These are phyloP conservation scores for Eragrostis tef DNA, from an alignment of 202 grass and related monocot genomes.

Conservation along the genomic window DNA sequence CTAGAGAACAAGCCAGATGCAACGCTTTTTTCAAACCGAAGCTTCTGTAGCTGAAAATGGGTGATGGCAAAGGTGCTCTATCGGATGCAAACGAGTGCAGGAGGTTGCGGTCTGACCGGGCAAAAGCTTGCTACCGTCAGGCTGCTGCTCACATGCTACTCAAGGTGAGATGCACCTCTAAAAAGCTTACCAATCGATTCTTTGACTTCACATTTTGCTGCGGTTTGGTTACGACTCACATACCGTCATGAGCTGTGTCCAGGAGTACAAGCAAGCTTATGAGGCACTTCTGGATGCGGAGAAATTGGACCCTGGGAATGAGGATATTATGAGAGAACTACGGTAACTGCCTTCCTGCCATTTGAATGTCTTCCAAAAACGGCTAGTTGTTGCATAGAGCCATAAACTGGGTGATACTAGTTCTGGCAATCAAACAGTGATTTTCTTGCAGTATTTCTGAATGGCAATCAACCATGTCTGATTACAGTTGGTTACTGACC, in stretches of 20 bases:
- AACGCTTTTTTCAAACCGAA: conserved; percentile 44
- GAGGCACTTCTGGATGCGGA: conserved; percentile 37
- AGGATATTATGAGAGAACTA: neutral
- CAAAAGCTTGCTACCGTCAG: conserved; percentile 52
- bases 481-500: neutral
- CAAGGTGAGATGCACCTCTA: conserved; percentile 24
- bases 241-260: neutral
- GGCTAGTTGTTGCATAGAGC: too few relatives aligned
- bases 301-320: conserved; percentile 17
- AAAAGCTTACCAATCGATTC: conserved; percentile 9
- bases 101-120: conserved; percentile 42
- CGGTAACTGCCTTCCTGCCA: conserved; percentile 23
- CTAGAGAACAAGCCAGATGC: neutral
- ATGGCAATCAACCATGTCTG: neutral
- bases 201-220: conserved; percentile 10
- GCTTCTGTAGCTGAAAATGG: conserved; percentile 42
- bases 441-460: neutral
- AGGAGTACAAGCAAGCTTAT: conserved; percentile 50
- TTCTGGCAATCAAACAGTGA: too few relatives aligned
- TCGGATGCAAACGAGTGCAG: conserved; percentile 47
- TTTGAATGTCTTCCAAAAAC: neutral
- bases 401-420: too few relatives aligned
- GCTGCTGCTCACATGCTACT: conserved; percentile 47
- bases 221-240: neutral
- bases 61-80: conserved; percentile 49